Conservation (phyloP, 2,329 filamentous ascomycete species). For the Chaetomium strumarium region DNA sequence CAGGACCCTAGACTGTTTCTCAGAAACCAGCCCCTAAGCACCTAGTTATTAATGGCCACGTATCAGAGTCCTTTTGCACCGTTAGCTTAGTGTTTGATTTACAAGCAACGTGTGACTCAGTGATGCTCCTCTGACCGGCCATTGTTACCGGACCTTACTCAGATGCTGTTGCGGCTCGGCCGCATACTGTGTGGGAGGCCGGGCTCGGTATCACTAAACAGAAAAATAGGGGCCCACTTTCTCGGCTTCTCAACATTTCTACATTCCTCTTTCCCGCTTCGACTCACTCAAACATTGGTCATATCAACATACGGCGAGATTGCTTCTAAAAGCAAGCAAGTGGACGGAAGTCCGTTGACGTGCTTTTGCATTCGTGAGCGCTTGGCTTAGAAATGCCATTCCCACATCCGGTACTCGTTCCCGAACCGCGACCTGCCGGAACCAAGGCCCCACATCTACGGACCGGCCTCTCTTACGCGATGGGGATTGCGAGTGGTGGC, state of each 20-base stretch:
- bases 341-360: neutral
- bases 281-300: neutral
- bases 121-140: no score
- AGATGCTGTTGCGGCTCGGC: no score
- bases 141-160: no score
- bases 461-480: conserved; percentile 1
- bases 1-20: no score
- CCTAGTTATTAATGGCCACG: no score
- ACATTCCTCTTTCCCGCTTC: neutral
- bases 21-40: no score
- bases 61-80: no score
- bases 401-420: neutral
- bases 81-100: no score
- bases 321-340: neutral
- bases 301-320: neutral
- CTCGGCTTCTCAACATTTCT: neutral
- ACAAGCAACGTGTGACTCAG: no score
- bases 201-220: conserved; percentile 10
- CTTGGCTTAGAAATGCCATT: neutral
- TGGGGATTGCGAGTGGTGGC: conserved; percentile 1
- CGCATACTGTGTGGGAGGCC: neutral
- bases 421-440: conserved; percentile 1
- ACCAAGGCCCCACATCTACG: neutral
- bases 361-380: neutral
- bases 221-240: neutral